A percentile compares a stretch with the other conserved stretches of the same genome.
These are phyloP conservation scores for Postia placenta DNA, from an alignment of 768 basidiomycete genomes.

Conservation along the genomic window DNA sequence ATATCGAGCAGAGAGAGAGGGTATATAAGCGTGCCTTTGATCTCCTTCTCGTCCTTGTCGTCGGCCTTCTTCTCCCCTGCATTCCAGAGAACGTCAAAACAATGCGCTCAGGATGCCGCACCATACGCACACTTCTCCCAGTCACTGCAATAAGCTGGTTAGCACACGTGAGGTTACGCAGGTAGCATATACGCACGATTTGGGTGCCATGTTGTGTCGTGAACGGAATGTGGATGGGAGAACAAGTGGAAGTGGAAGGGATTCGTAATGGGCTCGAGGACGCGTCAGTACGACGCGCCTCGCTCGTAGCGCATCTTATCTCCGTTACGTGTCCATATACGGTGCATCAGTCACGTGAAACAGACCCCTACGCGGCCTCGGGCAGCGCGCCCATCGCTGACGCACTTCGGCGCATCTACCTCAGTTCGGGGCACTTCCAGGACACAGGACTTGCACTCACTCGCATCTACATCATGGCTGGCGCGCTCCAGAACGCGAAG, in stretches of 20 bases:
- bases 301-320: neutral
- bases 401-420: neutral
- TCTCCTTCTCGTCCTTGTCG: constrained; percentile 86
- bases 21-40: constrained; percentile 29
- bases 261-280: constrained; percentile 14
- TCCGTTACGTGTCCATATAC: neutral
- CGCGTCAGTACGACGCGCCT: constrained; percentile 27
- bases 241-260: constrained; percentile 10
- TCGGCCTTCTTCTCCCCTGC: constrained; percentile 82
- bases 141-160: constrained; percentile 48
- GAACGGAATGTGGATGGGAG: constrained; percentile 12
- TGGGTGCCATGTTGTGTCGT: constrained; percentile 93
- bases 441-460: constrained; percentile 1
- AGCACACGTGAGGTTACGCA: constrained; percentile 3
- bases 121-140: constrained; percentile 91
- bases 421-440: neutral
- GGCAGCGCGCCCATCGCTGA: neutral
- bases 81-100: constrained; percentile 4
- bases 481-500: constrained; percentile 88
- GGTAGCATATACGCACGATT: constrained; percentile 64
- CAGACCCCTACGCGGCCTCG: neutral
- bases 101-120: neutral
- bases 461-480: constrained; percentile 87
- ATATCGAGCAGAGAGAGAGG: neutral
- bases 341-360: constrained; percentile 1